Conservation (phyloP, 495 filamentous ascomycete species). For the Lepraria neglecta region DNA sequence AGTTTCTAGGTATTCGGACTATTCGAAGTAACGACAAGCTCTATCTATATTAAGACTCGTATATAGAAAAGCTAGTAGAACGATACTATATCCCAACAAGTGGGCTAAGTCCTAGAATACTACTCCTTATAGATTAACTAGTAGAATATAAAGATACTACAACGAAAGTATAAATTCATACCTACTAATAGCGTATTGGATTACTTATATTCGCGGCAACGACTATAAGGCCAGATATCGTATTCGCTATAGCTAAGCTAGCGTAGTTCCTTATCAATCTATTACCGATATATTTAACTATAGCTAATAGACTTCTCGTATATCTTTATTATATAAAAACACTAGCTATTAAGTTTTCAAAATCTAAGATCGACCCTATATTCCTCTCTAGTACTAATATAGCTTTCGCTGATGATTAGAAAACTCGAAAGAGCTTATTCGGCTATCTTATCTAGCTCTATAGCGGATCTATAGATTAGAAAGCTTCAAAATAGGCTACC, state of each 20-base stretch:
- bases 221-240: neutral
- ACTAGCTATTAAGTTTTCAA: neutral
- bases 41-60: neutral
- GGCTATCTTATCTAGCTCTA: constrained; percentile 9
- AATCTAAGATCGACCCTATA: neutral
- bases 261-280: neutral
- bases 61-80: neutral
- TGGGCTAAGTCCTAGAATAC: too few relatives aligned
- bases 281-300: neutral
- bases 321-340: neutral
- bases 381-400: neutral
- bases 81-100: too few relatives aligned
- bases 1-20: neutral
- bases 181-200: too few relatives aligned
- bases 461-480: constrained; percentile 24
- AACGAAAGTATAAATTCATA: too few relatives aligned
- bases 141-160: too few relatives aligned
- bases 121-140: too few relatives aligned
- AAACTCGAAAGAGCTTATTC: neutral
- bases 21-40: neutral
- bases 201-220: too few relatives aligned
- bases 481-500: constrained; percentile 26
- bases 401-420: neutral
- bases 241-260: neutral
- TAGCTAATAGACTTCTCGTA: neutral